Conservation (phyloP, 345 rosid genomes). For the Psidium guajava region DNA sequence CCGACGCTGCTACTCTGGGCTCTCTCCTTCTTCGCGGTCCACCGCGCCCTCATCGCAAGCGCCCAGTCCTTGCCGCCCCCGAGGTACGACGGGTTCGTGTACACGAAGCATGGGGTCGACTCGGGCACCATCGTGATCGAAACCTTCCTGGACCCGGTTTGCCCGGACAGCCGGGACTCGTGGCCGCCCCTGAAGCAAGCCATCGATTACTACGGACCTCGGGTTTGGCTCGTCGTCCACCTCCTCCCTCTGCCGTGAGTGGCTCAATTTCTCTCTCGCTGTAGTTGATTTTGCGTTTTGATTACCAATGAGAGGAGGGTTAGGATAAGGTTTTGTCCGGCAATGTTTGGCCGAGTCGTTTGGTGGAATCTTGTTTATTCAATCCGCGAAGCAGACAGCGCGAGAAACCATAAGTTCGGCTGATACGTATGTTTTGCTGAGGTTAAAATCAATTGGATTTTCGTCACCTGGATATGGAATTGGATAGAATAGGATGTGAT, state of each 20-base stretch:
- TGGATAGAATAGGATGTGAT: background rate
- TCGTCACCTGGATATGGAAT: background rate
- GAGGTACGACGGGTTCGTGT: conserved; percentile 68
- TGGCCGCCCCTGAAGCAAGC: conserved; percentile 77
- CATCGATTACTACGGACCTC: conserved; percentile 46
- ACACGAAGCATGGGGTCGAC: conserved; percentile 13
- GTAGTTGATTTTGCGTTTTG: background rate
- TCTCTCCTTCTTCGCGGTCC: background rate
- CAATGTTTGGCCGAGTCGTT: background rate
- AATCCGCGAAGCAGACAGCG: background rate
- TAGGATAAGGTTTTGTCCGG: background rate
- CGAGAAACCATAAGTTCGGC: background rate
- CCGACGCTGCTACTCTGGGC: background rate
- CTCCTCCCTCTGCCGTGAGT: conserved; percentile 91
- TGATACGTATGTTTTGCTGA: background rate
- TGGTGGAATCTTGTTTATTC: too few relatives aligned
- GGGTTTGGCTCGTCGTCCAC: conserved; percentile 44
- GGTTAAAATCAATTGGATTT: background rate
- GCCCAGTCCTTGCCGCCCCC: conserved; percentile 57
- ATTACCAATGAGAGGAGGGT: background rate
- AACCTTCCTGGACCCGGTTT: conserved; percentile 81
- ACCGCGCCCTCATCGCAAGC: background rate
- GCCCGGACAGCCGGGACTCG: conserved; percentile 75
- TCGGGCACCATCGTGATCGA: conserved; percentile 48
- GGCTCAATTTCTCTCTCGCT: background rate